A percentile compares a stretch with the other conserved stretches of the same genome.
These are phyloP conservation scores for Moniliella sp. DNA, from an alignment of 1,284 basidiomycete species.

Conservation along the genomic window DNA sequence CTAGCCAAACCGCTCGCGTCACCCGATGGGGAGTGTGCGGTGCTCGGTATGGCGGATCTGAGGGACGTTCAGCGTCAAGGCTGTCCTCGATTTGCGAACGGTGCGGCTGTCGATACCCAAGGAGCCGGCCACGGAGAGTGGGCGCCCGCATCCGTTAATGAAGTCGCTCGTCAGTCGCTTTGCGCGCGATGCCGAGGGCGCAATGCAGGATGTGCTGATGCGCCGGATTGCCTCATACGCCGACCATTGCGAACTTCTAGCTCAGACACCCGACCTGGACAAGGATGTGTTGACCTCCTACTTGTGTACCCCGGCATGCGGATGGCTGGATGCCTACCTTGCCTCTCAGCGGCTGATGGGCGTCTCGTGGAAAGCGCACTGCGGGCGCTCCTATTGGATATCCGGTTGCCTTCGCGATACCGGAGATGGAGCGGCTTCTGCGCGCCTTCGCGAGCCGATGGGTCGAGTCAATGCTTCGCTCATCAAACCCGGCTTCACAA, in stretches of 20 bases:
- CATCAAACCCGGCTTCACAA: constrained; percentile 14
- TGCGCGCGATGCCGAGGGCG: constrained; percentile 25
- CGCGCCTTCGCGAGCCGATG: constrained; percentile 62
- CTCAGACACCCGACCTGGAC: constrained; percentile 64
- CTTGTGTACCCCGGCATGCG: constrained; percentile 49
- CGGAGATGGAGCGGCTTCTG: constrained; percentile 47
- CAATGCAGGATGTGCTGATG: constrained; percentile 39
- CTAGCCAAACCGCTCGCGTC: constrained; percentile 43
- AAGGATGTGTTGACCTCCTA: constrained; percentile 60
- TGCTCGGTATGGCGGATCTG: constrained; percentile 7
- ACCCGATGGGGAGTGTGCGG: not conserved
- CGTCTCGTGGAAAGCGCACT: constrained; percentile 69
- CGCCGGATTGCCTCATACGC: constrained; percentile 7
- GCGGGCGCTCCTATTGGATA: constrained; percentile 53
- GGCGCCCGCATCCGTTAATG: constrained; percentile 11
- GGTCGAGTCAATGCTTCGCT: constrained; percentile 53
- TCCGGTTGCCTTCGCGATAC: constrained; percentile 50
- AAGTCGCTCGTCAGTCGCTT: constrained; percentile 53
- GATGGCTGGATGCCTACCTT: constrained; percentile 58
- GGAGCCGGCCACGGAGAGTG: constrained; percentile 6
- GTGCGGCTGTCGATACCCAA: constrained; percentile 9
- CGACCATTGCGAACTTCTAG: constrained; percentile 54
- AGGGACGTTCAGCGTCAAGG: constrained; percentile 19
- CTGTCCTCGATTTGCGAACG: constrained; percentile 13
- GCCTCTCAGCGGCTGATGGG: constrained; percentile 60